A percentile compares a stretch with the other conserved stretches of the same genome.
These are phyloP conservation scores for Echium plantagineum DNA, from an alignment of 257 asterid species.

Conservation along the genomic window DNA sequence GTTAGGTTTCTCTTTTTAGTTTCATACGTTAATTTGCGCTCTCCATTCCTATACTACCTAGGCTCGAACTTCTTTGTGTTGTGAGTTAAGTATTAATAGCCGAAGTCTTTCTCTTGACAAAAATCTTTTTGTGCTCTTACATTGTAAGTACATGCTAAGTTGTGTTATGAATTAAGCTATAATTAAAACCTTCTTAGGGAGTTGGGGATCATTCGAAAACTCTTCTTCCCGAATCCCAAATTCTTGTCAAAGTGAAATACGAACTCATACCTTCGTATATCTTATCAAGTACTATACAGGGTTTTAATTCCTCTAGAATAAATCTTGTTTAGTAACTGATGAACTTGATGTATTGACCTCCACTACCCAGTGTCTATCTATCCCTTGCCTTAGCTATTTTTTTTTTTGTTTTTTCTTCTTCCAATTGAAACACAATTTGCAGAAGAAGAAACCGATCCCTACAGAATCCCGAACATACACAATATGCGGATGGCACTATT, in stretches of 20 bases:
- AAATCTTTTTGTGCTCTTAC: too few species aligned
- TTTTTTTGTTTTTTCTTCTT: not conserved
- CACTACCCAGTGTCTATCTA: not conserved
- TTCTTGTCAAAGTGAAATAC: too few species aligned
- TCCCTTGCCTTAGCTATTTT: not conserved
- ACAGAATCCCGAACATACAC: conserved; percentile 61
- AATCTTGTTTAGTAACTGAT: too few species aligned
- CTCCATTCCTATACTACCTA: not conserved
- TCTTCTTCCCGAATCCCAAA: too few species aligned
- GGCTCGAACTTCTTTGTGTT: not conserved
- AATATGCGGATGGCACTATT: conserved; percentile 82
- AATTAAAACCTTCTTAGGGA: too few species aligned
- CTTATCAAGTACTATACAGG: too few species aligned
- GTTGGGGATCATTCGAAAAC: too few species aligned
- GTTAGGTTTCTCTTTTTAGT: not conserved
- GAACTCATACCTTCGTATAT: too few species aligned
- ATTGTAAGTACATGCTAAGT: too few species aligned
- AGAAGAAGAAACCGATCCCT: conserved; percentile 92
- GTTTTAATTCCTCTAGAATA: too few species aligned
- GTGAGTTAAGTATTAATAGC: not conserved
- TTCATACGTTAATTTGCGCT: not conserved
- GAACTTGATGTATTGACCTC: too few species aligned
- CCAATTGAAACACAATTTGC: conserved; percentile 18
- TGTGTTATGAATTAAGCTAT: not conserved
- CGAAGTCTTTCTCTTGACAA: not conserved